Base-by-base conservation (phyloP, 140 eudicot species). In the Flaveria floridana region DNA sequence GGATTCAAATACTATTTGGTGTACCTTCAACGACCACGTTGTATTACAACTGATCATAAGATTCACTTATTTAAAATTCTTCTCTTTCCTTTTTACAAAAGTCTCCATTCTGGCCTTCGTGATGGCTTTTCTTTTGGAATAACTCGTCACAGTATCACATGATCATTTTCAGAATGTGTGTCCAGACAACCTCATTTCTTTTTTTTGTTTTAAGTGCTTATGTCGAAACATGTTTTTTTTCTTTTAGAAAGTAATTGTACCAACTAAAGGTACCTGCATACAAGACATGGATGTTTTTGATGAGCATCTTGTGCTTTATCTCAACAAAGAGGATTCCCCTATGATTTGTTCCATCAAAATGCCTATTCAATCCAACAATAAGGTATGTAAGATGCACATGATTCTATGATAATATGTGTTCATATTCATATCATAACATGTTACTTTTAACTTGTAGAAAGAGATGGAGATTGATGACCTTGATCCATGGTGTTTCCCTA, bases 401-500 rank as follows among this genome's bases (percentile, higher is more conserved):
- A 11, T 56, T 37, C 39, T 72, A 37, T 8, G 20, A 55, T 72
- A 56, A 53, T 20, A 55, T 34, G 8, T 55, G 41, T 57, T 19
- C 18, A 46, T 28, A 68, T 23, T 65, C 41, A 21, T 42, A 4
- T 44, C 5, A 19, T 68, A 68, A 21, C 42, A 51, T 64, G 16
- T n/a, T 28, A 16, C 63, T 64, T 28, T 23, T 13, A 41, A 58
- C 12, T 63, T 84, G 81, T 80, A 89, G 96, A 84, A 79, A 62
- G 77, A 83, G 68, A 74, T 82, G 85, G 82, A 84, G 76, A 74
- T 88, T 28, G 89, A 82, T 68, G 88, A 87, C 75, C 87, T 86
- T 25, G 78, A 87, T 61, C 97, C 97, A 2, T 94, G 99, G 99
- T 88, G 70, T 84, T 94, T 94, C 39, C 91, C 99, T 73, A 57